Percentiles rank a stretch among this genome's conserved stretches.
Evolutionary conservation across 805 yeast genomes (phyloP).

Genomic region (Priceomyces carsonii): DNA sequence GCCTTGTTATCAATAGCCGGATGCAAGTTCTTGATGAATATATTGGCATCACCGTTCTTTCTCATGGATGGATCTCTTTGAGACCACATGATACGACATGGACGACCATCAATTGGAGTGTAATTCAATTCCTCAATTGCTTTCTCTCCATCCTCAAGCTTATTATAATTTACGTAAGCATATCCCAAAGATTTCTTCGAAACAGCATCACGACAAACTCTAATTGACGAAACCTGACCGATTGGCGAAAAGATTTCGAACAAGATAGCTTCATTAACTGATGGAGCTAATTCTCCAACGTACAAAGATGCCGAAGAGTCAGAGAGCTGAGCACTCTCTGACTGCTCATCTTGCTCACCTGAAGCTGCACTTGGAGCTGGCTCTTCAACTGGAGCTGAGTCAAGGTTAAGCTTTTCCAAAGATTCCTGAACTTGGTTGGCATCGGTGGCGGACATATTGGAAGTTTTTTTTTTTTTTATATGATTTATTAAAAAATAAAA

Average conservation of each 20-base stretch:
- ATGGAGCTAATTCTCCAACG: constrained; percentile 94
- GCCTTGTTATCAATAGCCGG: constrained; percentile 99
- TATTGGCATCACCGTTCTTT: constrained; percentile 94
- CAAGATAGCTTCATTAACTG: constrained; percentile 90
- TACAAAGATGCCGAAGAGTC: constrained; percentile 82
- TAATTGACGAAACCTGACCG: constrained; percentile 94
- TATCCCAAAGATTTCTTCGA: constrained; percentile 96
- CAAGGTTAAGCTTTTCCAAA: constrained; percentile 49
- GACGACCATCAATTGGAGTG: constrained; percentile 87
- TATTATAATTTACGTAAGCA: constrained; percentile 96
- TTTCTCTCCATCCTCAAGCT: constrained; percentile 83
- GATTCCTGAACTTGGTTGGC: constrained; percentile 48
- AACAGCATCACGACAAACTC: constrained; percentile 98
- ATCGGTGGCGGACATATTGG: constrained; percentile 29
- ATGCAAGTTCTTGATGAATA: constrained; percentile 97
- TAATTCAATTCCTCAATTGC: constrained; percentile 97
- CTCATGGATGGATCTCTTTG: constrained; percentile 97
- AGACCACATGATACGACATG: constrained; percentile 99
- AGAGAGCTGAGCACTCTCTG: constrained; percentile 41
- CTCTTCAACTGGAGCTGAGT: constrained; percentile 30
- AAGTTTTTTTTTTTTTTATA: constrained; percentile 14
- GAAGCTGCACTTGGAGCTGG: constrained; percentile 29
- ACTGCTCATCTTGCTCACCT: constrained; percentile 30
- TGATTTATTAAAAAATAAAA: constrained; percentile 11
- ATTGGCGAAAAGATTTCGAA: constrained; percentile 93